These are phyloP conservation scores for Elaphomyces granulatus DNA, from an alignment of 495 filamentous ascomycete genomes.

Conservation along the genomic window DNA sequence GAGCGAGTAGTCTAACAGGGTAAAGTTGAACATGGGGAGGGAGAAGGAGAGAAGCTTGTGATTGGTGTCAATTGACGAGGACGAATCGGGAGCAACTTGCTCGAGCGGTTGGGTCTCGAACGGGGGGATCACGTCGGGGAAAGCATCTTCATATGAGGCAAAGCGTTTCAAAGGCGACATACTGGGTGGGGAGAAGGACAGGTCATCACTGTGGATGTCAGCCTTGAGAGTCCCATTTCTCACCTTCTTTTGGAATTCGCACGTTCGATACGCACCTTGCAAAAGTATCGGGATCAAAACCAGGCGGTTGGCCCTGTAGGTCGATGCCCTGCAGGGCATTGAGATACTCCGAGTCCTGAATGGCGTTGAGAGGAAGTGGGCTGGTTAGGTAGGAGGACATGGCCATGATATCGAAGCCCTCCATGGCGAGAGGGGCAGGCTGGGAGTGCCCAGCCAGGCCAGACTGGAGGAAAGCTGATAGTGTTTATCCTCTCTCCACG, in stretches of 20 bases:
- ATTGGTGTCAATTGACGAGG: constrained; percentile 47
- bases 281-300: constrained; percentile 45
- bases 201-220: constrained; percentile 22
- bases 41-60: constrained; percentile 74
- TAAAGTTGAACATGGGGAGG: constrained; percentile 50
- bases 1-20: constrained; percentile 53
- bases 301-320: constrained; percentile 39
- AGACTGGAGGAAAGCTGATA: not conserved
- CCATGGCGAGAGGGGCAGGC: constrained; percentile 29
- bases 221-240: not conserved
- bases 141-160: constrained; percentile 51
- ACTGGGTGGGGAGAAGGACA: constrained; percentile 24
- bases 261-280: constrained; percentile 32
- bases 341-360: constrained; percentile 39
- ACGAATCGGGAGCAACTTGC: constrained; percentile 16
- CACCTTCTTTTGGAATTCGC: not conserved
- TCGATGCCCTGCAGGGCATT: constrained; percentile 39
- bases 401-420: constrained; percentile 49
- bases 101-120: constrained; percentile 37
- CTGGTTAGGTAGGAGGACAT: constrained; percentile 45
- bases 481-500: no score
- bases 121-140: constrained; percentile 37
- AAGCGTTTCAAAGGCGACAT: constrained; percentile 27
- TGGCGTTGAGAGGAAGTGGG: constrained; percentile 37
- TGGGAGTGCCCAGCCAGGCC: not conserved